Evolutionary conservation across 139 green algal species (phyloP).

Genomic region (Chlorella sp.): DNA sequence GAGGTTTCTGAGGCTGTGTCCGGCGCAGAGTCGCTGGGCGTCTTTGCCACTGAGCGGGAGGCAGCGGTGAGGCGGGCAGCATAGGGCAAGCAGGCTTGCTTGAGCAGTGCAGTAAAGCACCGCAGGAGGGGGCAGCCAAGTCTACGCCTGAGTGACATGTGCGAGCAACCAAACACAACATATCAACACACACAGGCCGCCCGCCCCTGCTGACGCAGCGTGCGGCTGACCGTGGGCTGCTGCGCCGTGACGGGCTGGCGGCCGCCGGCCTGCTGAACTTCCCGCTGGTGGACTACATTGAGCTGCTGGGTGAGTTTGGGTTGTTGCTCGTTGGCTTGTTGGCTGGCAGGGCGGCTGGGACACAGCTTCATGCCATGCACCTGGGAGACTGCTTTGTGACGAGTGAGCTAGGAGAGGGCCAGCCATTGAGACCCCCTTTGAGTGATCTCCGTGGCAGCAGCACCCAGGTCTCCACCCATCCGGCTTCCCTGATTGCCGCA

Average conservation of each 20-base stretch:
- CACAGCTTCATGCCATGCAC: too few species aligned
- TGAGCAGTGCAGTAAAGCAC: too few species aligned
- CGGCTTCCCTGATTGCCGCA: neutral
- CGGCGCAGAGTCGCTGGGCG: neutral
- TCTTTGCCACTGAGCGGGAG: neutral
- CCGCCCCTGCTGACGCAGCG: neutral
- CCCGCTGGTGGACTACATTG: neutral
- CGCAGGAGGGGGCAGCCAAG: too few species aligned
- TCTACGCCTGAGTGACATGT: too few species aligned
- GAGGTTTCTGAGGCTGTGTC: neutral
- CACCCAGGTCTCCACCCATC: neutral
- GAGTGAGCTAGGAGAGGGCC: too few species aligned
- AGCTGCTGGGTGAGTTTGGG: too few species aligned
- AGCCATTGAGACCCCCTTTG: too few species aligned
- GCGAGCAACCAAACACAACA: too few species aligned
- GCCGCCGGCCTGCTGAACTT: neutral
- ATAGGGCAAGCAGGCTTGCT: too few species aligned
- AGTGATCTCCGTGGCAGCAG: too few species aligned
- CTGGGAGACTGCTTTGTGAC: too few species aligned
- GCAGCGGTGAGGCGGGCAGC: neutral
- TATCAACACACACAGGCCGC: too few species aligned
- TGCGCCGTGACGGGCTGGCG: slow-evolving; percentile 10
- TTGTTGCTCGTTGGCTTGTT: neutral
- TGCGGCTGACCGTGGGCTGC: slow-evolving; percentile 12
- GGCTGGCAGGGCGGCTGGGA: neutral